Conservation (phyloP, 2,329 filamentous ascomycete genomes). For the Colletotrichum orbiculare region DNA sequence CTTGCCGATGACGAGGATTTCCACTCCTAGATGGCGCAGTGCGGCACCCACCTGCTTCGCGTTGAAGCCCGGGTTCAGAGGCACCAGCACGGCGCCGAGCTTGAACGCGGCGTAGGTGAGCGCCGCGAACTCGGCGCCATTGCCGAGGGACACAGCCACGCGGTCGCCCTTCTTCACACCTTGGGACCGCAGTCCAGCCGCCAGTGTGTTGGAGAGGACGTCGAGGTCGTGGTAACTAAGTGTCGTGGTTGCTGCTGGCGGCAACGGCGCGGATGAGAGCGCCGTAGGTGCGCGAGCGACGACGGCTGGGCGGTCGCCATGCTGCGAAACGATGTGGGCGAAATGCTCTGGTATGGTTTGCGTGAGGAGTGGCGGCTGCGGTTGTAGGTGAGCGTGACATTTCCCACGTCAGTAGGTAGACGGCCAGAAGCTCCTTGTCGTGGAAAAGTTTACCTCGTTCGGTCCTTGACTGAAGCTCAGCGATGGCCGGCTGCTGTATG, state of each 20-base stretch:
- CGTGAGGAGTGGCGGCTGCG: constrained; percentile 72
- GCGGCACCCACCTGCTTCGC: constrained; percentile 81
- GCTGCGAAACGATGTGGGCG: constrained; percentile 68
- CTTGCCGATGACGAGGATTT: constrained; percentile 83
- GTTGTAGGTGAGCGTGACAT: neutral
- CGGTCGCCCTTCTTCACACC: constrained; percentile 86
- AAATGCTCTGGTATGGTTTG: constrained; percentile 81
- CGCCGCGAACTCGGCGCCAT: constrained; percentile 84
- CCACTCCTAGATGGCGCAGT: constrained; percentile 77
- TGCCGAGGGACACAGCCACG: constrained; percentile 88
- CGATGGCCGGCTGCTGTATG: too few relatives aligned
- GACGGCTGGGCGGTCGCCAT: constrained; percentile 73
- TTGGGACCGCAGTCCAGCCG: constrained; percentile 73
- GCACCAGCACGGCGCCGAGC: constrained; percentile 93
- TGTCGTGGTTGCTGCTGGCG: constrained; percentile 67
- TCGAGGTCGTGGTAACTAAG: constrained; percentile 84
- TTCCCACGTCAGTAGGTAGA: too few relatives aligned
- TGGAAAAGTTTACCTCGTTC: constrained; percentile 4
- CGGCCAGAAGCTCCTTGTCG: neutral
- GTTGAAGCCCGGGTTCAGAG: constrained; percentile 92
- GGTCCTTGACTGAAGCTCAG: constrained; percentile 25
- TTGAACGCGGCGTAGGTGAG: constrained; percentile 94
- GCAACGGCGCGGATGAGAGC: constrained; percentile 58
- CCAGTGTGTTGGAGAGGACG: constrained; percentile 78
- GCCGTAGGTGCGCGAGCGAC: constrained; percentile 59